Evolutionary conservation across 2,329 filamentous ascomycete species (phyloP).

Genomic region (Colletotrichum musae): DNA sequence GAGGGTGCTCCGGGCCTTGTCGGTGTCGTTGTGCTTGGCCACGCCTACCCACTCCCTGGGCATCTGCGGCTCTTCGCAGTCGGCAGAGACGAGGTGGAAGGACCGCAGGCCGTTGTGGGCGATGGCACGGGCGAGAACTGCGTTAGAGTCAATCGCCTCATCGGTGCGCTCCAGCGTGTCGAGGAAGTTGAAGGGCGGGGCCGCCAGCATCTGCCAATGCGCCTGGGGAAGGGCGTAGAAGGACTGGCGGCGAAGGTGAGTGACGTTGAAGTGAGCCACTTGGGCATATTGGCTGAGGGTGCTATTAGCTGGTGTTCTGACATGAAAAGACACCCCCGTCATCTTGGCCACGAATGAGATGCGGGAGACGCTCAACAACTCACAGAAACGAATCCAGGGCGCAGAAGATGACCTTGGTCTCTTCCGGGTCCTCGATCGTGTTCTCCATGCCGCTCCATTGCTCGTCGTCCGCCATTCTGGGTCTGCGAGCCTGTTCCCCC

Average conservation of each 20-base stretch:
- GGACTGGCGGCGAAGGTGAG: conserved; percentile 89
- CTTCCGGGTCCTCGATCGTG: conserved; percentile 81
- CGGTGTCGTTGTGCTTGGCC: conserved; percentile 81
- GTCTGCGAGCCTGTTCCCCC: background rate
- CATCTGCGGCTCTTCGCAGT: conserved; percentile 60
- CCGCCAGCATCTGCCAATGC: conserved; percentile 87
- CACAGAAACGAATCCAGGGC: conserved; percentile 93
- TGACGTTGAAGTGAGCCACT: conserved; percentile 89
- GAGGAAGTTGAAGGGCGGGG: conserved; percentile 86
- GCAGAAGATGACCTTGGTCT: conserved; percentile 83
- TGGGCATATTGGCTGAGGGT: conserved; percentile 83
- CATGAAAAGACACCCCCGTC: too few relatives aligned
- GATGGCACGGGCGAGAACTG: conserved; percentile 85
- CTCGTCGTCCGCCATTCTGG: conserved; percentile 52
- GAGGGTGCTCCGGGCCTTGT: conserved; percentile 93
- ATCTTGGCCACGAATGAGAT: too few relatives aligned
- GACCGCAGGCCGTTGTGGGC: conserved; percentile 77
- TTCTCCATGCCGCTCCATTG: conserved; percentile 75
- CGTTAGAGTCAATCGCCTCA: conserved; percentile 90
- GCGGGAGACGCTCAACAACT: conserved; percentile 52
- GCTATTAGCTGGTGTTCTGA: too few relatives aligned
- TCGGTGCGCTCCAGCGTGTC: conserved; percentile 85
- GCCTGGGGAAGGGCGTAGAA: conserved; percentile 91
- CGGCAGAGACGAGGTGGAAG: conserved; percentile 68
- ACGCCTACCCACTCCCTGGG: conserved; percentile 77